These are phyloP conservation scores for Aspergillus jensenii DNA, from an alignment of 2,329 filamentous ascomycete genomes.

Conservation along the genomic window DNA sequence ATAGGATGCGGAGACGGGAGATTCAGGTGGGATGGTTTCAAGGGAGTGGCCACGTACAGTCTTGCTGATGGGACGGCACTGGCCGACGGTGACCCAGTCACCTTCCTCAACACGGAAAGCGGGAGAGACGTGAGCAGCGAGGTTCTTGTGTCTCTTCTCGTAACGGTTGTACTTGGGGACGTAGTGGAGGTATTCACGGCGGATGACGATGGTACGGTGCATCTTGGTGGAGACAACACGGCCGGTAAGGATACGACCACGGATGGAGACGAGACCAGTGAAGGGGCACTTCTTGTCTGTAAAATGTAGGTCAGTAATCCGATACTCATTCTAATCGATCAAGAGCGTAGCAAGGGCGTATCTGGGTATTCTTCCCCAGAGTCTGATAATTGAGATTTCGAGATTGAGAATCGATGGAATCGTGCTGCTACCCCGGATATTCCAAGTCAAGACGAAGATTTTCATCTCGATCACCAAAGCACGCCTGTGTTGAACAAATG, in stretches of 20 bases:
- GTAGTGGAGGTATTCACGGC: constrained; percentile 99
- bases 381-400: constrained; percentile 15
- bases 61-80: constrained; percentile 99
- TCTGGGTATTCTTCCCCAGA: constrained; percentile 2
- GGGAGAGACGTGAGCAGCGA: constrained; percentile 96
- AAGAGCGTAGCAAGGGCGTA: neutral
- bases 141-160: constrained; percentile 99
- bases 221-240: constrained; percentile 99
- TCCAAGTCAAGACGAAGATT: neutral
- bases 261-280: constrained; percentile 98
- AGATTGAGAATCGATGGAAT: neutral
- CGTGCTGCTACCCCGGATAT: neutral
- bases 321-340: constrained; percentile 6
- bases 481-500: neutral
- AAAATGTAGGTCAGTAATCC: constrained; percentile 26
- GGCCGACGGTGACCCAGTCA: constrained; percentile 98
- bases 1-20: neutral
- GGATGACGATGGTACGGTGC: constrained; percentile 99
- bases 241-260: constrained; percentile 99
- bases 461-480: neutral
- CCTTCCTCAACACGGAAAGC: constrained; percentile 99
- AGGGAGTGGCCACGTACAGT: constrained; percentile 72
- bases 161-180: constrained; percentile 99
- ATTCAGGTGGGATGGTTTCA: neutral
- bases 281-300: constrained; percentile 99